Evolutionary conservation across 257 asterid genomes (phyloP).

Genomic region (Solanum okadae): DNA sequence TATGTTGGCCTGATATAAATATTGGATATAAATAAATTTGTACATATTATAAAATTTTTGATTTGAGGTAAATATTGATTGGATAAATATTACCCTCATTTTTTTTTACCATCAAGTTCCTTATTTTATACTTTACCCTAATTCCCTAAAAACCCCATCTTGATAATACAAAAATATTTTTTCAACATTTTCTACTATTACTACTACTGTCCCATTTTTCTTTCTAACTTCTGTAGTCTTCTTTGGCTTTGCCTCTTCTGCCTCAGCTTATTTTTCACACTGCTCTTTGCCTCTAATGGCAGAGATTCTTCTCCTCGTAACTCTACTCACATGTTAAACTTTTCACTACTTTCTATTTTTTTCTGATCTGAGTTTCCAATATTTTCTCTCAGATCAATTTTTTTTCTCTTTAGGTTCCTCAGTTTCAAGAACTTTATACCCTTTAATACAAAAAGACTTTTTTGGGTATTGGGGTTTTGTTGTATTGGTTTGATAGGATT

Average conservation of each 20-base stretch:
- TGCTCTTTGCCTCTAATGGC: background rate
- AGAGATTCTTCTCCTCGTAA: constrained; percentile 20
- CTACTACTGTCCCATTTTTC: background rate
- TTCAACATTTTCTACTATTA: constrained; percentile 11
- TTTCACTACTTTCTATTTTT: constrained; percentile 3
- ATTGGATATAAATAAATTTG: background rate
- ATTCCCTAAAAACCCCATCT: constrained; percentile 11
- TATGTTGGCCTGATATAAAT: background rate
- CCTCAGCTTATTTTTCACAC: background rate
- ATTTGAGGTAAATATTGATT: background rate
- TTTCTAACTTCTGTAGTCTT: background rate
- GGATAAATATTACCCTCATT: background rate
- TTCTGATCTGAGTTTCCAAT: constrained; percentile 29
- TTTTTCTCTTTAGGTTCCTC: background rate
- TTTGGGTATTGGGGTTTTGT: background rate
- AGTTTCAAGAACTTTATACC: background rate
- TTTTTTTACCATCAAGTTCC: background rate
- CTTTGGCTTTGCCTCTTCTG: background rate
- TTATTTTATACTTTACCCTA: constrained; percentile 39
- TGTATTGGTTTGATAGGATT: background rate
- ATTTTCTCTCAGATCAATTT: constrained; percentile 24
- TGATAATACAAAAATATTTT: background rate
- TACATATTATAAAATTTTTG: background rate
- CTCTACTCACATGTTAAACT: constrained; percentile 20
- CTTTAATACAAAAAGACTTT: background rate